Percentiles rank a stretch among this genome's conserved stretches.
Evolutionary conservation across 352 stramenopile species (phyloP).

Genomic region (Phytopythium delawarense): DNA sequence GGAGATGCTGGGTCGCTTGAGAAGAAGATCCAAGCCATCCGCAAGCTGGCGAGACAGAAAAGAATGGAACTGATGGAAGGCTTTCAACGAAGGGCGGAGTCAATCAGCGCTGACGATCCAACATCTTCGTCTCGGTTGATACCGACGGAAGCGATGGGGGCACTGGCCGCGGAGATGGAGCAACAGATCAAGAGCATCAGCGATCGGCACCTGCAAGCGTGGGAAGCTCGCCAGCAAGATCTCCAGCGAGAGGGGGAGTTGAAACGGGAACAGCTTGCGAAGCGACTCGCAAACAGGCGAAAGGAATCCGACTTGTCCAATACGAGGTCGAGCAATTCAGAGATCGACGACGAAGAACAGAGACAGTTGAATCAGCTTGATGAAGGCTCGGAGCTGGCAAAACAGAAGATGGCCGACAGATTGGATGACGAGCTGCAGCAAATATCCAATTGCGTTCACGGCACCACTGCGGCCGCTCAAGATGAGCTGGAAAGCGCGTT

Average conservation of each 20-base stretch:
- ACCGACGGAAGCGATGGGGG: background rate
- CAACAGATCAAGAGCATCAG: conserved; percentile 30
- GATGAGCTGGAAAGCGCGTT: conserved; percentile 27
- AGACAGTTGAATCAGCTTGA: conserved; percentile 13
- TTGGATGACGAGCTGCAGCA: conserved; percentile 23
- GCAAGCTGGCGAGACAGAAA: background rate
- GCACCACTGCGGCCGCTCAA: conserved; percentile 10
- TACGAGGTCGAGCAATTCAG: background rate
- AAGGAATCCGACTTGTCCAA: conserved; percentile 1
- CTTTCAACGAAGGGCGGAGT: background rate
- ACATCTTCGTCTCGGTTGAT: background rate
- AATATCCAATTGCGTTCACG: conserved; percentile 20
- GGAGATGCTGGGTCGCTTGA: background rate
- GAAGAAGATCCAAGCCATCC: background rate
- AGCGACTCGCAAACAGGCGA: conserved; percentile 14
- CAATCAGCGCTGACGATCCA: background rate
- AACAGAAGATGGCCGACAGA: conserved; percentile 15
- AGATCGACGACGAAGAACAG: conserved; percentile 8
- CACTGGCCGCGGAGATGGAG: conserved; percentile 22
- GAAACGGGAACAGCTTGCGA: conserved; percentile 16
- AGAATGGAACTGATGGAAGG: background rate
- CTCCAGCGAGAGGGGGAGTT: conserved; percentile 18
- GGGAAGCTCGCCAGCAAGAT: conserved; percentile 20
- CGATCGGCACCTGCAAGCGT: conserved; percentile 16
- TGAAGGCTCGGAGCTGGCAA: conserved; percentile 11